Conservation (phyloP, 805 yeast species). For the Yamadazyma tumulicola region DNA sequence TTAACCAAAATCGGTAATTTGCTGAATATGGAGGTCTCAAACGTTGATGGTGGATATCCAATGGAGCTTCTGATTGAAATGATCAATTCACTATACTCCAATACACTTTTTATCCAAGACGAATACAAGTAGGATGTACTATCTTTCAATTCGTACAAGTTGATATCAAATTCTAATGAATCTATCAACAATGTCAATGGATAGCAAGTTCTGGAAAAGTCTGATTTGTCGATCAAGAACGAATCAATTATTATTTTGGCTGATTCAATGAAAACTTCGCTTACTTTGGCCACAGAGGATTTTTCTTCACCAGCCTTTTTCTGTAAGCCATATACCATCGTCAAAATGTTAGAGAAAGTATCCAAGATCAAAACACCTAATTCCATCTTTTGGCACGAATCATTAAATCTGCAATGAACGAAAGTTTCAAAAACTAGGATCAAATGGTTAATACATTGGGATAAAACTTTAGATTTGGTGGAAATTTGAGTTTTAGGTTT, state of each 20-base stretch:
- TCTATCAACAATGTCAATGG: conserved; percentile 54
- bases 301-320: conserved; percentile 39
- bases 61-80: conserved; percentile 53
- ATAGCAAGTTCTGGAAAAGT: conserved; percentile 49
- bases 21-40: conserved; percentile 60
- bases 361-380: conserved; percentile 55
- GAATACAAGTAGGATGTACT: conserved; percentile 45
- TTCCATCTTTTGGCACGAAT: conserved; percentile 54
- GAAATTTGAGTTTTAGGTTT: conserved; percentile 4
- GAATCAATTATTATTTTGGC: conserved; percentile 49
- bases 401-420: conserved; percentile 61
- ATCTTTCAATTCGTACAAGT: conserved; percentile 39
- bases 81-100: conserved; percentile 55
- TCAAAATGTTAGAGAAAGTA: conserved; percentile 53
- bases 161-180: conserved; percentile 34
- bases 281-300: conserved; percentile 27
- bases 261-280: conserved; percentile 49
- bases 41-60: conserved; percentile 52
- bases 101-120: conserved; percentile 47
- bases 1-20: conserved; percentile 55
- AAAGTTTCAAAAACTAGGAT: conserved; percentile 74
- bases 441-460: conserved; percentile 51
- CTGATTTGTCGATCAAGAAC: conserved; percentile 51
- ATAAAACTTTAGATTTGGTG: conserved; percentile 42
- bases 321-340: conserved; percentile 45